Conservation (phyloP, 176 grass and related monocot species). For the Lolium rigidum region DNA sequence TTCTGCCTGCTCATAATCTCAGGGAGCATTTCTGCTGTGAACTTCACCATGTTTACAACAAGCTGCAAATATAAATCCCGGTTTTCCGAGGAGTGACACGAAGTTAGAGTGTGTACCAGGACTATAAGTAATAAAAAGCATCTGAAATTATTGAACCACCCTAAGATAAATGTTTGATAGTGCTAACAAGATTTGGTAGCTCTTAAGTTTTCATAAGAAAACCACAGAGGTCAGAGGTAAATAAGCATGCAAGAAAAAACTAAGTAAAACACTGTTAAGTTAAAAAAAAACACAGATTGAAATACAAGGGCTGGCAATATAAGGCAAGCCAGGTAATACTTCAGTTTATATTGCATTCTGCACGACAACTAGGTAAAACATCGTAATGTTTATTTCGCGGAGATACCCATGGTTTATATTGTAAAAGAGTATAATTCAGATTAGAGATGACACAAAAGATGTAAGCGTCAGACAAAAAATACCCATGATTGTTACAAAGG, state of each 20-base stretch:
- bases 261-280: not conserved
- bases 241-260: not conserved
- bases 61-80: slow-evolving; percentile 15
- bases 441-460: not conserved
- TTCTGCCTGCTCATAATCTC: slow-evolving; percentile 82
- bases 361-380: not conserved
- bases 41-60: slow-evolving; percentile 90
- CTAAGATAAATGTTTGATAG: slow-evolving; percentile 10
- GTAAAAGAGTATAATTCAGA: not conserved
- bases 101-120: not conserved
- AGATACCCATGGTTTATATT: too few relatives aligned
- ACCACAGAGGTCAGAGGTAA: not conserved
- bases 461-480: not conserved
- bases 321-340: not conserved
- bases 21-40: slow-evolving; percentile 75
- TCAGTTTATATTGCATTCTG: not conserved
- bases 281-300: not conserved
- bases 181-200: not conserved
- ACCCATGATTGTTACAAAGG: not conserved
- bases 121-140: not conserved
- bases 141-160: not conserved
- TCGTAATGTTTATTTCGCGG: not conserved
- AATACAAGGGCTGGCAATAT: not conserved
- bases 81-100: not conserved
- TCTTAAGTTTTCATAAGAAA: not conserved